Percentiles rank a stretch among this genome's conserved stretches.
These are phyloP conservation scores for Jasminum sambac DNA, from an alignment of 257 asterid species.

Conservation along the genomic window DNA sequence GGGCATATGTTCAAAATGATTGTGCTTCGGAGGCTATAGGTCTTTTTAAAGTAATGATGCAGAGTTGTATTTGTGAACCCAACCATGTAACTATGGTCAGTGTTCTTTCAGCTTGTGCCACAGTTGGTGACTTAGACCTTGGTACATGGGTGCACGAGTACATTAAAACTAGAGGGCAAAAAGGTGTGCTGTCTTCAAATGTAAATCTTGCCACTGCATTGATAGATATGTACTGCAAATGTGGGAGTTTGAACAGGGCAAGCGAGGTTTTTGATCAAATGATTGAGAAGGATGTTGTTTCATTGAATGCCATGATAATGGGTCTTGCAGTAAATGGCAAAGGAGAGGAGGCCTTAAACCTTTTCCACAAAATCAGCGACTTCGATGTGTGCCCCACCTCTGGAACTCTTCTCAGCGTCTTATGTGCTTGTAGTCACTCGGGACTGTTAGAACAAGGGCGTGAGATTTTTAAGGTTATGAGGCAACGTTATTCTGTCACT, in stretches of 20 bases:
- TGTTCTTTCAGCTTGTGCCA: slow-evolving; percentile 77
- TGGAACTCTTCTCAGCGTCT: slow-evolving; percentile 47
- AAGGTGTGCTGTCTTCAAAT: slow-evolving; percentile 45
- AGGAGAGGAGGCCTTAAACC: slow-evolving; percentile 55
- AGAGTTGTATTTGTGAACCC: slow-evolving; percentile 42
- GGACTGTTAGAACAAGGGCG: slow-evolving; percentile 64
- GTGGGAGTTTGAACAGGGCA: slow-evolving; percentile 60
- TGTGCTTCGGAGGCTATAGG: slow-evolving; percentile 51
- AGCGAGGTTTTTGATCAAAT: slow-evolving; percentile 42
- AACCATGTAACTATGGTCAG: slow-evolving; percentile 82
- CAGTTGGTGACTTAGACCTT: slow-evolving; percentile 61
- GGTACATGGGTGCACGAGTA: slow-evolving; percentile 65
- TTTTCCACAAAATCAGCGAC: slow-evolving; percentile 47
- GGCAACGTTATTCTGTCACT: slow-evolving; percentile 16
- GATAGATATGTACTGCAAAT: slow-evolving; percentile 77
- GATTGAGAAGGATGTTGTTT: slow-evolving; percentile 55
- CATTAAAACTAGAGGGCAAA: slow-evolving; percentile 46
- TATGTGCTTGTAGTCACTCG: slow-evolving; percentile 64
- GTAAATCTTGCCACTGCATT: slow-evolving; percentile 68
- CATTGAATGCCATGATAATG: slow-evolving; percentile 78
- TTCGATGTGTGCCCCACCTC: slow-evolving; percentile 41
- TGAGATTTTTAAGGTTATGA: slow-evolving; percentile 45
- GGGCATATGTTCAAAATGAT: slow-evolving; percentile 57
- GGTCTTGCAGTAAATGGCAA: slow-evolving; percentile 70
- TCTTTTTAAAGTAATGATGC: slow-evolving; percentile 52